Percentiles rank a stretch among this genome's conserved stretches.
These are phyloP conservation scores for Kalmusia sp. DNA, from an alignment of 2,329 filamentous ascomycete genomes.

Conservation along the genomic window DNA sequence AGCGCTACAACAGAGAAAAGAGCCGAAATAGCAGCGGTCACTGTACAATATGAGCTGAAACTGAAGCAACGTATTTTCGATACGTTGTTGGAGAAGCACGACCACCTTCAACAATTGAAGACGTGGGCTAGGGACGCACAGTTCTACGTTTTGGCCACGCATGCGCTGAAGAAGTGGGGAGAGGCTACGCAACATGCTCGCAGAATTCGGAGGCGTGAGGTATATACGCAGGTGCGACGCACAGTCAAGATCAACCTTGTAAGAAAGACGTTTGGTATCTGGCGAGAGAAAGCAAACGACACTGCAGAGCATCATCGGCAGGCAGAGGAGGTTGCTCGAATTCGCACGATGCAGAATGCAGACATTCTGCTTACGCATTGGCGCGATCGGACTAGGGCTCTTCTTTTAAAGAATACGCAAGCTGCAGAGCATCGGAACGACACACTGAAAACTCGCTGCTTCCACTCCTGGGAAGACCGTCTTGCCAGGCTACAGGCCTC, in stretches of 20 bases:
- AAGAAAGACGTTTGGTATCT: constrained; percentile 45
- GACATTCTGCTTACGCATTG: constrained; percentile 51
- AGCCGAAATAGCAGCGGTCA: constrained; percentile 44
- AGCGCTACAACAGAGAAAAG: constrained; percentile 28
- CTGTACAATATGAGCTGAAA: constrained; percentile 51
- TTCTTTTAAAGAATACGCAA: constrained; percentile 27
- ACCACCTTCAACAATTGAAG: constrained; percentile 57
- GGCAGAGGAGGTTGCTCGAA: constrained; percentile 37
- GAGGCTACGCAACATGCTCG: constrained; percentile 57
- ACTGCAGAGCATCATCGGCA: constrained; percentile 32
- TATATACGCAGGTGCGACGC: constrained; percentile 62
- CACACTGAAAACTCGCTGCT: constrained; percentile 39
- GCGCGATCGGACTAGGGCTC: constrained; percentile 47
- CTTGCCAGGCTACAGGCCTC: constrained; percentile 33
- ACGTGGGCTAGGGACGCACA: constrained; percentile 62
- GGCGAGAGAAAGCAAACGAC: constrained; percentile 39
- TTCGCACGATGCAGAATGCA: constrained; percentile 27
- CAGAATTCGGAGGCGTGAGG: constrained; percentile 61
- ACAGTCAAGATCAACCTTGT: constrained; percentile 63
- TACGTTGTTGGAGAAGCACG: constrained; percentile 43
- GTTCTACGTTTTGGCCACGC: constrained; percentile 63
- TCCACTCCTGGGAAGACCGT: constrained; percentile 36
- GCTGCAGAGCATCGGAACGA: constrained; percentile 30
- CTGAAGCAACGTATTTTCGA: constrained; percentile 47
- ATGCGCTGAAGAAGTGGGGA: constrained; percentile 59